Base-by-base conservation (phyloP, 75 land plant species). In the Adiantum capillusveneris region DNA sequence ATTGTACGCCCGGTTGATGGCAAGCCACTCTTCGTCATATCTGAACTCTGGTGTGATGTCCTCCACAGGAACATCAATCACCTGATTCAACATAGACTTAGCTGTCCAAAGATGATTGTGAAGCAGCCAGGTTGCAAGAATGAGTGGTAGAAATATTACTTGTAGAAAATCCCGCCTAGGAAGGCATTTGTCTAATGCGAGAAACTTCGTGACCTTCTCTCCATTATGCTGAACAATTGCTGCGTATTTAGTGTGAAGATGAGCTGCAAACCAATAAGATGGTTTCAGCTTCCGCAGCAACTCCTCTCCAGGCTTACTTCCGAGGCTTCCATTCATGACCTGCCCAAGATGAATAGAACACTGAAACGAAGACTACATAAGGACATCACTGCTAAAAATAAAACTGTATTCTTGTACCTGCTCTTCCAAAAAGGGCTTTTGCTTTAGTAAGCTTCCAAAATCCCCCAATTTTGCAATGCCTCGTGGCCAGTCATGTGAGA, bases 11-110 rank as follows among this genome's bases (percentile, higher is more conserved):
- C 80, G 65, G 20, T 82, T 89, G 51, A 93, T 93, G 44, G 95
- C 84, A 25, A 93, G 74, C 98, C 98, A 93, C 64, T 93, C 98
- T 71, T 93, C 94, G 71, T 93, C 96, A 73, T 85, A 83, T 36
- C 42, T 63, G 57, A 93, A 64, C 52, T 93, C 87, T 70, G 68
- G 67, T 19, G 90, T 82, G 58, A 82, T 90, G 48, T 72, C 77
- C 44, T 58, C 81, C n/a, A 79, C 79, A 57, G 82, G 78, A 42
- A 93, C 64, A 43, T 88, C 93, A 52, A 88, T 36, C 58, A 88
- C 65, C 93, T 88, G 39, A n/a, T 58, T 50, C 11, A 11, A 48
- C 39, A 54, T 25, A 62, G 57, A 56, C 0, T 39, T 12, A 13
- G 19, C 9, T 21, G 21, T 59, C 21, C 6, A 3, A 29, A 59